Base-by-base conservation (phyloP, 2,329 filamentous ascomycete species). In the Phaeomoniella chlamydospora region DNA sequence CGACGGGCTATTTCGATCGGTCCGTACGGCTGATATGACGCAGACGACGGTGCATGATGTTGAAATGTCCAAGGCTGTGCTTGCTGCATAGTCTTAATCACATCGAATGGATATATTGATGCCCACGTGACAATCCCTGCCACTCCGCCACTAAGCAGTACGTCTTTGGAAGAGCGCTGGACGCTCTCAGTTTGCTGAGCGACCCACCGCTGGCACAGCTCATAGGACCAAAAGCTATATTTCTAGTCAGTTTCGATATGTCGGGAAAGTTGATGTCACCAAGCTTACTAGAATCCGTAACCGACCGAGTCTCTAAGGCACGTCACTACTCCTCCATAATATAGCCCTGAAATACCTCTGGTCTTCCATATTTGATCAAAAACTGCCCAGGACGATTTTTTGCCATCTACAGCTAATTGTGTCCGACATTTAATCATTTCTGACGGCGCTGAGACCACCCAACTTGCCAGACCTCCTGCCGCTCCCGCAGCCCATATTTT, bases 41-140 rank as follows among this genome's bases (percentile, higher is more conserved):
- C 40, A 35, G 40, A 16, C 30, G 40, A 18, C 32, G 44, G 30
- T 14, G 4, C 2, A 13, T 34, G 3, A 14, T 22, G 26, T 18
- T 18, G 18, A 32, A 10, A 18, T 43, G 40, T 10, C 38, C 35
- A 32, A 52, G 55, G 57, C 56, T 90, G 83, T 1, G 79, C 78
- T 56, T 96, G 88, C n/a, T 94, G 70, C 36, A 85, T 68, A 2
- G 88, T 94, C 62, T 96, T 96, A 51, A 96, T 70, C 33, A 94
- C 79, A 55, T 96, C 88, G 12, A 96, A 59, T 1, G 88, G 88
- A 46, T 94, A 96, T 17, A 96, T 76, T 39, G 80, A 88, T 3
- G 74, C 77, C 88, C 88, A 96, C 0, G 86, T 92, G 29, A 81
- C 72, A 14, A 94, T 72, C 0, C 88, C 88, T 4, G 88, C 87